Conservation (phyloP, 2,329 filamentous ascomycete genomes). For the Xylaria digitata region DNA sequence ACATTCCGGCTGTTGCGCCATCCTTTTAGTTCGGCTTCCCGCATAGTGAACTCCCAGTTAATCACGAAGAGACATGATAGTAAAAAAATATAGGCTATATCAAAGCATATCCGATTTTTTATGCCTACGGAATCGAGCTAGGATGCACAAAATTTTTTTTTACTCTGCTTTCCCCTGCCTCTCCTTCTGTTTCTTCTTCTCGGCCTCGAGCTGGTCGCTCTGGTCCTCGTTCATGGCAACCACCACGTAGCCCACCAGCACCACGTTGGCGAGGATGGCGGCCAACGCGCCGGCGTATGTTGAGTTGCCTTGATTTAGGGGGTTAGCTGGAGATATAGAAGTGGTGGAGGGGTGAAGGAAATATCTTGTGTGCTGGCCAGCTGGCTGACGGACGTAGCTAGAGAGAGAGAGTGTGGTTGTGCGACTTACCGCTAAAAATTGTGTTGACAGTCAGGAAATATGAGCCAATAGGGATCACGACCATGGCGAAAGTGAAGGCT, state of each 20-base stretch:
- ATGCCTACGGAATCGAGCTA: background rate
- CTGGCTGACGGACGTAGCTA: no score
- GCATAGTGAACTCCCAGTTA: background rate
- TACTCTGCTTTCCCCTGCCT: slow-evolving; percentile 39
- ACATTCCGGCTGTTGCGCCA: background rate
- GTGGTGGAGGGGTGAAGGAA: background rate
- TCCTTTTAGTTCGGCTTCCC: background rate
- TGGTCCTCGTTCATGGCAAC: slow-evolving; percentile 91
- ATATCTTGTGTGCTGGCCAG: no score
- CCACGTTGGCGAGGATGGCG: slow-evolving; percentile 89
- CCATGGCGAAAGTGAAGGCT: slow-evolving; percentile 91
- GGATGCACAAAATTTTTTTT: background rate
- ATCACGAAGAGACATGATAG: background rate
- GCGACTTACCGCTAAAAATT: slow-evolving; percentile 76
- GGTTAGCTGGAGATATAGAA: background rate
- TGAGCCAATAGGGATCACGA: slow-evolving; percentile 84
- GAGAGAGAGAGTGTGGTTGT: background rate
- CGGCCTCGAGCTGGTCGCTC: slow-evolving; percentile 59
- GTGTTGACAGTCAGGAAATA: slow-evolving; percentile 85
- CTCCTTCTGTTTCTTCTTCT: slow-evolving; percentile 60
- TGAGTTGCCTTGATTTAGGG: slow-evolving; percentile 75
- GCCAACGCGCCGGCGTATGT: slow-evolving; percentile 88
- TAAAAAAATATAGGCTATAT: background rate
- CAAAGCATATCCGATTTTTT: background rate
- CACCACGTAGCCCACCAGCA: slow-evolving; percentile 89